Base-by-base conservation (phyloP, 805 yeast species). In the Candida loeiensis region DNA sequence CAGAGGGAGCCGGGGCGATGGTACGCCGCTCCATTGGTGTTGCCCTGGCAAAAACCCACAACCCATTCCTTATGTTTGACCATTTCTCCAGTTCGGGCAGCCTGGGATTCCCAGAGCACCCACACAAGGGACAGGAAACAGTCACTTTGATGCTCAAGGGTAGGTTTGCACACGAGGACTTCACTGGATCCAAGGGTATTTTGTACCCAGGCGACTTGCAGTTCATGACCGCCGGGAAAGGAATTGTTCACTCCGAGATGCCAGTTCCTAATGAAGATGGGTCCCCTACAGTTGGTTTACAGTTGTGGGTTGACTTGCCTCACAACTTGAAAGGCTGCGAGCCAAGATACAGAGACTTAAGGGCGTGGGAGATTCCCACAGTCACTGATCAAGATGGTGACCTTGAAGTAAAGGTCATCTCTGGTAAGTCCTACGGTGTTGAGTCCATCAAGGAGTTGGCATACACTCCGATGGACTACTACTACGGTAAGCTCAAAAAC, bases 201-300 rank as follows among this genome's bases (percentile, higher is more conserved):
- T 63, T 89, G 37, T 72, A 76, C 46, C 79, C 87, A 4, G 96
- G 95, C 41, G 96, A 88, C 58, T 68, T 89, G 49, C 96, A 88
- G 60, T 87, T 88, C 60, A 88, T 88, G 96, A 88, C 95, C 21
- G 95, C 96, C 4, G 96, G 95, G 45, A 76, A 74, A 51, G 96
- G 95, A 39, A 78, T 87, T 22, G 85, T 85, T 40, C 96, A 87
- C 59, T 76, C 88, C 3, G 96, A 88, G 56, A 87, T 88, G 78
- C 95, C 95, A 6, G 81, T 80, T 25, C 67, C 71, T 26, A 63
- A 65, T 45, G 69, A 67, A 15, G 50, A 46, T 16, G 77, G 81
- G 1, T 63, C 74, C 16, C 63, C 66, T 15, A 63, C 66, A 21
- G 72, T 69, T 39, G 95, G 95, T 45, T 67, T 87, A 69, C 96